These are phyloP conservation scores for Piper longum DNA, from an alignment of 164 flowering plant species.

Conservation along the genomic window DNA sequence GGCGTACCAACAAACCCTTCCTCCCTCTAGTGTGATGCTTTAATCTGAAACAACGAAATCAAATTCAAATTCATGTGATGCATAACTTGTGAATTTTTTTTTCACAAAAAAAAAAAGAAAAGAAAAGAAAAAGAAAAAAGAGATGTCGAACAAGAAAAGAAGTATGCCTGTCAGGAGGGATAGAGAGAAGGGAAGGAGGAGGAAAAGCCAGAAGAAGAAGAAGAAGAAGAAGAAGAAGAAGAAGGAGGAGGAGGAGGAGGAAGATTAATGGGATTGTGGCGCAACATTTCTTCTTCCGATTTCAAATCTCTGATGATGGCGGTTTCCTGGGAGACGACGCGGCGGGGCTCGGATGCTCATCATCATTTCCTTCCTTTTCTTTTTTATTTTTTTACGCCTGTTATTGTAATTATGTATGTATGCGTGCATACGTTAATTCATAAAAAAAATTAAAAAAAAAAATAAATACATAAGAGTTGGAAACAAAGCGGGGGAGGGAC, in stretches of 20 bases:
- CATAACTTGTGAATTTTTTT: not conserved
- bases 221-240: not conserved
- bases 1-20: not conserved
- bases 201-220: not conserved
- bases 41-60: too few species aligned
- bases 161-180: not conserved
- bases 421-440: not conserved
- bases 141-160: not conserved
- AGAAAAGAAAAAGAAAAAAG: not conserved
- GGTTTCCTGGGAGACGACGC: too few species aligned
- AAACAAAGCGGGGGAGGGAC: too few species aligned
- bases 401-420: too few species aligned
- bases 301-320: not conserved
- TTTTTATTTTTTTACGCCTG: not conserved
- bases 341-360: too few species aligned
- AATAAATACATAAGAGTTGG: too few species aligned
- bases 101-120: not conserved
- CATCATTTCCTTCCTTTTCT: not conserved
- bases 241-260: not conserved
- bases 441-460: too few species aligned
- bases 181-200: not conserved
- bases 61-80: too few species aligned
- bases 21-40: not conserved
- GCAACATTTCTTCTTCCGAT: not conserved
- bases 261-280: not conserved